Conservation (phyloP, 2,329 filamentous ascomycete species). For the Colletotrichum sp. region DNA sequence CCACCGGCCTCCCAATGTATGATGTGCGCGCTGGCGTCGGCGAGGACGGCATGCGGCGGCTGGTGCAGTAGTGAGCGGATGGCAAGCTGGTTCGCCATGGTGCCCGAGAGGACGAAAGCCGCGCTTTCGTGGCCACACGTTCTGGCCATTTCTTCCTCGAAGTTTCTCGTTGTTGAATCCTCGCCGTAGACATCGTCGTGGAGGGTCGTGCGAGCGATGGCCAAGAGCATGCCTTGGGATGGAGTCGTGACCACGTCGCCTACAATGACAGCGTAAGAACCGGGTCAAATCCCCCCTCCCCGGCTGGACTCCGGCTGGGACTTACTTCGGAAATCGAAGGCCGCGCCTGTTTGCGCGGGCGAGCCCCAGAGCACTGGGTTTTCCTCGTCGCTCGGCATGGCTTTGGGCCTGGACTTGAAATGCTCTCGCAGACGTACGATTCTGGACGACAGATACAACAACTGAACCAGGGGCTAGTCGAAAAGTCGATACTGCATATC, state of each 20-base stretch:
- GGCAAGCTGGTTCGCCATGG: slow-evolving; percentile 82
- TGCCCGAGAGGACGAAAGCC: slow-evolving; percentile 77
- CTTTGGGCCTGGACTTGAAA: background rate
- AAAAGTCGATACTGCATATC: background rate
- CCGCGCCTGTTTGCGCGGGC: slow-evolving; percentile 6
- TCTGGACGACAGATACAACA: background rate
- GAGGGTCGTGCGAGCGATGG: slow-evolving; percentile 71
- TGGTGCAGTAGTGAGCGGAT: slow-evolving; percentile 72
- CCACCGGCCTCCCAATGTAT: slow-evolving; percentile 61
- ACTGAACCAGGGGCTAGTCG: background rate
- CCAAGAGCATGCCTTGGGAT: slow-evolving; percentile 72
- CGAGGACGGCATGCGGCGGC: slow-evolving; percentile 74
- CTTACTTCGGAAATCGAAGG: slow-evolving; percentile 21
- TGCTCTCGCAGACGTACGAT: background rate
- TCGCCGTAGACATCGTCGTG: slow-evolving; percentile 80
- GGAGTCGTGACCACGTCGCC: slow-evolving; percentile 74
- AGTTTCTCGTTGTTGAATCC: slow-evolving; percentile 70
- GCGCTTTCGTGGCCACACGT: slow-evolving; percentile 65
- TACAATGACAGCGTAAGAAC: slow-evolving; percentile 27
- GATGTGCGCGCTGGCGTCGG: slow-evolving; percentile 73
- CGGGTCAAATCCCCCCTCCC: background rate
- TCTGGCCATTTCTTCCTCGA: slow-evolving; percentile 69
- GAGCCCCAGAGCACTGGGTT: slow-evolving; percentile 16
- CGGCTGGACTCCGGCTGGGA: background rate
- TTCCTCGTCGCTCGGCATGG: background rate